phyloP scores from a whole-genome alignment of 1,284 basidiomycete genomes.

The Malassezia sympodialis region DNA sequence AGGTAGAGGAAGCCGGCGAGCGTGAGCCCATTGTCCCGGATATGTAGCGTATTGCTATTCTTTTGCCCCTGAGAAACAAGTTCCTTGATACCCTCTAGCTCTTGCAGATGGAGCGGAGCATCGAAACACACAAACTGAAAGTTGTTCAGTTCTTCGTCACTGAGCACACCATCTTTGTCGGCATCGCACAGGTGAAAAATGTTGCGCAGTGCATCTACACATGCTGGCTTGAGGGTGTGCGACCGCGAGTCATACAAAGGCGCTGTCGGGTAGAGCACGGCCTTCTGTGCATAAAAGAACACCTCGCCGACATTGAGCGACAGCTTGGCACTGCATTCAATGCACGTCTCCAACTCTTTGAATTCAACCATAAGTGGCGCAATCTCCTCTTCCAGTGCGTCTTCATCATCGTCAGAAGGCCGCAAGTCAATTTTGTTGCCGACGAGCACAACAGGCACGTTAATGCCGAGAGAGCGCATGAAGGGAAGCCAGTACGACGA shows the following conservation, averaged over 20 bases:
- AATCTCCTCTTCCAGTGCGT: conserved; percentile 70
- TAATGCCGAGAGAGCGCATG: conserved; percentile 76
- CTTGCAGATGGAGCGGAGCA: conserved; percentile 77
- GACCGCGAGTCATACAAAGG: conserved; percentile 92
- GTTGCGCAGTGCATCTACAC: conserved; percentile 72
- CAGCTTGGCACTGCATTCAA: conserved; percentile 81
- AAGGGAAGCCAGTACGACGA: conserved; percentile 98
- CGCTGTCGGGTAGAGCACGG: conserved; percentile 90
- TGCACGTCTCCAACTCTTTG: conserved; percentile 75
- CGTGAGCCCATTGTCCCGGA: conserved; percentile 60
- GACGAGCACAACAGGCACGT: conserved; percentile 92
- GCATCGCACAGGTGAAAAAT: conserved; percentile 93
- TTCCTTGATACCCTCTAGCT: conserved; percentile 60
- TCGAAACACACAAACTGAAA: conserved; percentile 96
- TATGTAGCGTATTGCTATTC: conserved; percentile 26
- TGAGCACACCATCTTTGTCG: conserved; percentile 86
- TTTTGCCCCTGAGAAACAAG: conserved; percentile 31
- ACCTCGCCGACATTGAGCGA: conserved; percentile 82
- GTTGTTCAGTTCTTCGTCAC: conserved; percentile 83
- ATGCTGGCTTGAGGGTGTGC: conserved; percentile 73
- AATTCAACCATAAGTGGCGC: conserved; percentile 47
- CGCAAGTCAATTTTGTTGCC: conserved; percentile 97
- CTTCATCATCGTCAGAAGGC: conserved; percentile 82
- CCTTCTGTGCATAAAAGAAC: conserved; percentile 99
- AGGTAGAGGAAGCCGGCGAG: conserved; percentile 88